Base-by-base conservation (phyloP, 2,329 filamentous ascomycete species). In the Colletotrichum spaethianum region DNA sequence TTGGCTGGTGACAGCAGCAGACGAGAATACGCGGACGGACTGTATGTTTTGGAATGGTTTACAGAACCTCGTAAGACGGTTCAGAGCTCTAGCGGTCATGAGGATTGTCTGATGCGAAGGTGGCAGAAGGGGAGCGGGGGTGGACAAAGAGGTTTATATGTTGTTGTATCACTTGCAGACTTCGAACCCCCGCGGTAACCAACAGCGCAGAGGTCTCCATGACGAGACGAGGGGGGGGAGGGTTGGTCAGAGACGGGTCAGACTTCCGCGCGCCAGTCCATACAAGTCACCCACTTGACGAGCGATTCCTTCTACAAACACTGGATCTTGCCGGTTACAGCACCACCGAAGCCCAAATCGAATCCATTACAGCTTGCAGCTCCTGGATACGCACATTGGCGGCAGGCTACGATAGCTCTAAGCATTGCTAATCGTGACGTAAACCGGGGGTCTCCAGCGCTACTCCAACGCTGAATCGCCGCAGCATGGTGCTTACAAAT, bases 341-440 rank as follows among this genome's bases (percentile, higher is more conserved):
- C 33, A 55, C 18, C 26, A 38, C n/a, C 33, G n/a, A 57, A 26
- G 53, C n/a, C 11, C 60, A 16, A 23, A 12, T 28, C 28, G 23
- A n/a, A 28, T 28, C 33, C 5, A 50, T 14, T 26, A 38, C 14
- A 36, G 31, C 42, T 28, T 46, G 26, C 31, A 70, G 12, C 48
- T 44, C 6, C 20, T 46, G 38, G 18, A 18, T 59, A 33, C 36
- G 42, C 28, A 53, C 8, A 6, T 18, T 8, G 18, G 11, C 20
- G 23, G 33, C 31, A 20, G 55, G 28, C 26, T 55, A 26, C 28
- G 5, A 31, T 16, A 42, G 63, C 63, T 68, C 60, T 42, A 67
- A 71, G 67, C 67, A 79, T 81, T 81, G 77, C 76, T 75, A 77
- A 81, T 79, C 60, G 78, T 82, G 79, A 82, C 79, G 78, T 81